These are phyloP conservation scores for Pseudozyma sp. DNA, from an alignment of 1,284 basidiomycete genomes.

Conservation along the genomic window DNA sequence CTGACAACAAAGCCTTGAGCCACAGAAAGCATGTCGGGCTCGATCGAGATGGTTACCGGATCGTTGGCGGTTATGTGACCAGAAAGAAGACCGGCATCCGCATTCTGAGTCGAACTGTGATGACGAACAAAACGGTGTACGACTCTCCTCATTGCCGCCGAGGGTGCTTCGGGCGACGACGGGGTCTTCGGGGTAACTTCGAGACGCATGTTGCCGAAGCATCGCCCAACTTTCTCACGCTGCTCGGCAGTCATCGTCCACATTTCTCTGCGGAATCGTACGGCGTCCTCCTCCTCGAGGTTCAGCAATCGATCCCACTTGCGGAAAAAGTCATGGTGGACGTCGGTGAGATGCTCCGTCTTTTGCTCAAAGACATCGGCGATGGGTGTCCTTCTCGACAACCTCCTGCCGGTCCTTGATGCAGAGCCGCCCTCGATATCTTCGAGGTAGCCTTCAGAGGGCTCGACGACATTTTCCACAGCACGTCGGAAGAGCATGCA, in stretches of 20 bases:
- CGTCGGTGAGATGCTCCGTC: constrained; percentile 80
- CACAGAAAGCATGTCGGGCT: constrained; percentile 84
- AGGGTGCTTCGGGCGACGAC: not conserved
- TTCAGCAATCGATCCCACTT: constrained; percentile 89
- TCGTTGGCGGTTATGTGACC: constrained; percentile 85
- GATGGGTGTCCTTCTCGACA: constrained; percentile 73
- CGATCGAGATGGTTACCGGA: constrained; percentile 82
- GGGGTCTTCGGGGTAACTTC: constrained; percentile 5
- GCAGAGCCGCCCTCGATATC: constrained; percentile 10
- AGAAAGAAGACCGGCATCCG: constrained; percentile 74
- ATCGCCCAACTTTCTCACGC: constrained; percentile 75
- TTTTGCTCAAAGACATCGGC: constrained; percentile 81
- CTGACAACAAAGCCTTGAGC: constrained; percentile 84
- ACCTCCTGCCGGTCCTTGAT: constrained; percentile 6
- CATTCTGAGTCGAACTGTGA: constrained; percentile 21
- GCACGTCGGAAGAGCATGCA: constrained; percentile 92
- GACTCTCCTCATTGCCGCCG: constrained; percentile 69
- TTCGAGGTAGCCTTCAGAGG: constrained; percentile 6
- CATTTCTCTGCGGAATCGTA: constrained; percentile 85
- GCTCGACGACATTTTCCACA: constrained; percentile 54
- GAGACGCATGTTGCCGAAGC: constrained; percentile 69
- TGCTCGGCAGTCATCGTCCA: constrained; percentile 89
- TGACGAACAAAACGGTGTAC: constrained; percentile 77
- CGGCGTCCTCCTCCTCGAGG: constrained; percentile 87
- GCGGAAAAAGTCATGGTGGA: constrained; percentile 83